phyloP scores from a whole-genome alignment of 2,329 filamentous ascomycete species.

The Anthostomella pinea region DNA sequence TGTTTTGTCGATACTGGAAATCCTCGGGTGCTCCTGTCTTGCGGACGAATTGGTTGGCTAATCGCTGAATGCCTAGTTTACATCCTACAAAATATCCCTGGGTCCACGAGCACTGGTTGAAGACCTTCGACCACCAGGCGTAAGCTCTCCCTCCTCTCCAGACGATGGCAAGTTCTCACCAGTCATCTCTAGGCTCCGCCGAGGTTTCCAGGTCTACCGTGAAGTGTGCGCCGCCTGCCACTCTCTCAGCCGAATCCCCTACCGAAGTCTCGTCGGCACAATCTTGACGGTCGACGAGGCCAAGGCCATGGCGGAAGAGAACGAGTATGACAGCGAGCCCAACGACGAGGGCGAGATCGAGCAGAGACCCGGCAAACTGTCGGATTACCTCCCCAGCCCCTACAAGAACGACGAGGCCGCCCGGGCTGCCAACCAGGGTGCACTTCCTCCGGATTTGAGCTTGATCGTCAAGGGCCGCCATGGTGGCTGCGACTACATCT shows the following conservation, averaged over 20 bases:
- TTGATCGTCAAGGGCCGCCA: slow-evolving; percentile 97
- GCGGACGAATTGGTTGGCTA: slow-evolving; percentile 16
- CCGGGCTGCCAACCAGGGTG: slow-evolving; percentile 96
- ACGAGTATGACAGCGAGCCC: slow-evolving; percentile 97
- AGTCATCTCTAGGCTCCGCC: slow-evolving; percentile 75
- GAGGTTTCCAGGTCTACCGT: slow-evolving; percentile 98
- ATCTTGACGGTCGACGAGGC: slow-evolving; percentile 96
- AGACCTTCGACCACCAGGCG: slow-evolving; percentile 96
- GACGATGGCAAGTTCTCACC: slow-evolving; percentile 34
- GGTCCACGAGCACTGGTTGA: slow-evolving; percentile 88
- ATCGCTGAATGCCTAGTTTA: slow-evolving; percentile 66
- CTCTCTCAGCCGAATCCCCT: slow-evolving; percentile 91
- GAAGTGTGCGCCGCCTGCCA: slow-evolving; percentile 98
- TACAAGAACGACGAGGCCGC: slow-evolving; percentile 99
- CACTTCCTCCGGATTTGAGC: slow-evolving; percentile 93
- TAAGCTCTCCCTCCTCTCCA: slow-evolving; percentile 51
- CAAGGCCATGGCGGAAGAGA: slow-evolving; percentile 95
- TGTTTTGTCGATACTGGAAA: no score
- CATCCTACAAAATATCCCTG: slow-evolving; percentile 91
- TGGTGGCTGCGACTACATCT: slow-evolving; percentile 98
- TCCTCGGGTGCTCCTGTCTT: slow-evolving; percentile 3
- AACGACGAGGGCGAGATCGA: slow-evolving; percentile 98
- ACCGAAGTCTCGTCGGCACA: slow-evolving; percentile 84
- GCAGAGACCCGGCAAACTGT: slow-evolving; percentile 97
- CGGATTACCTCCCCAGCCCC: slow-evolving; percentile 89